These are phyloP conservation scores for Knufia fluminis DNA, from an alignment of 2,329 filamentous ascomycete genomes.

Conservation along the genomic window DNA sequence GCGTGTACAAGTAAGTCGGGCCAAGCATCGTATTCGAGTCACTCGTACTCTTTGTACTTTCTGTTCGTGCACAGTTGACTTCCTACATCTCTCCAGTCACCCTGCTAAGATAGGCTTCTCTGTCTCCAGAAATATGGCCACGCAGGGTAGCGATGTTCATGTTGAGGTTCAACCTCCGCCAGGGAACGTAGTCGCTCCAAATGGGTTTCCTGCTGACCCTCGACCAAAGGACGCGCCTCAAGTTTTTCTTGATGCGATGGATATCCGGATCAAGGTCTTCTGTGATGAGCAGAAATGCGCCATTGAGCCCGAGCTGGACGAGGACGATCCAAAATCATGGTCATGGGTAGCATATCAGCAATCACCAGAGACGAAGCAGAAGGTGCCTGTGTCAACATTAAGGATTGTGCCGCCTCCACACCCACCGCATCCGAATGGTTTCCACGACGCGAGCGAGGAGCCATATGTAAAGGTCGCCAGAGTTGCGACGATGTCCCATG, in stretches of 20 bases:
- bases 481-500: slow-evolving; percentile 59
- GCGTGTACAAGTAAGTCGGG: too few relatives aligned
- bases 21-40: too few relatives aligned
- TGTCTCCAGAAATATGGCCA: background rate
- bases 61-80: too few relatives aligned
- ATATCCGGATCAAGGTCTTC: slow-evolving; percentile 49
- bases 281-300: slow-evolving; percentile 48
- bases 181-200: slow-evolving; percentile 16
- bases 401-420: slow-evolving; percentile 77
- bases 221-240: slow-evolving; percentile 30
- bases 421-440: slow-evolving; percentile 42
- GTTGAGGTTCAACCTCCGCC: slow-evolving; percentile 13
- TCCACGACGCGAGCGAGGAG: slow-evolving; percentile 38
- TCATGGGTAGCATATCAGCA: slow-evolving; percentile 82
- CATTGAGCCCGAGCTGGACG: slow-evolving; percentile 65
- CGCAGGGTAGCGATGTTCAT: background rate
- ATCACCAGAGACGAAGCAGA: slow-evolving; percentile 36
- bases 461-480: slow-evolving; percentile 76
- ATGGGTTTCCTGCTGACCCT: slow-evolving; percentile 20
- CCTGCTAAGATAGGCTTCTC: too few relatives aligned
- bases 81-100: too few relatives aligned
- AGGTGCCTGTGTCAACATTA: slow-evolving; percentile 61
- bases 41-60: too few relatives aligned
- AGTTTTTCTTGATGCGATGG: slow-evolving; percentile 52
- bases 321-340: slow-evolving; percentile 67